A percentile compares a stretch with the other conserved stretches of the same genome.
Evolutionary conservation across 176 grass and related monocot species (phyloP).

Genomic region (Pontederia paniculata): DNA sequence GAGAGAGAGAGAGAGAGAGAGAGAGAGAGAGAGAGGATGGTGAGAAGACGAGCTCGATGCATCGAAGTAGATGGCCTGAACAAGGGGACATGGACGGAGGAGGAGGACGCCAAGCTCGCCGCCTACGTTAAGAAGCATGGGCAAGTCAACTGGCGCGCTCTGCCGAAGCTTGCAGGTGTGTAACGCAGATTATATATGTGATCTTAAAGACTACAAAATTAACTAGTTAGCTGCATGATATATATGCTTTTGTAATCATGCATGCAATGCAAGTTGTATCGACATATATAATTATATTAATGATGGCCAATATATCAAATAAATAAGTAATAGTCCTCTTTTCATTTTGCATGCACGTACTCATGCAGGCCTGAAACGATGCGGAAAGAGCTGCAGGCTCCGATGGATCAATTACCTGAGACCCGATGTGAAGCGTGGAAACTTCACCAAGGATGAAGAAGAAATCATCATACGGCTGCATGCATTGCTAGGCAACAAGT

Average conservation of each 20-base stretch:
- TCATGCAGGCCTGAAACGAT: background rate
- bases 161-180: background rate
- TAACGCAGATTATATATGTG: no score
- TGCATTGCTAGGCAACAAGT: background rate
- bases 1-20: no score
- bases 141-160: background rate
- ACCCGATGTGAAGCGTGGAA: background rate
- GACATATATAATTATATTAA: no score
- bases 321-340: no score
- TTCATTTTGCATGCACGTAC: no score
- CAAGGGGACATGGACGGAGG: background rate
- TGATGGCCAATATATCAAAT: no score
- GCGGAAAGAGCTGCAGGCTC: conserved; percentile 1
- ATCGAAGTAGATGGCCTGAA: background rate
- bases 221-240: no score
- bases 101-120: background rate
- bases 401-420: conserved; percentile 1
- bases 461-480: background rate
- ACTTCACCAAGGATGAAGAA: background rate
- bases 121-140: background rate
- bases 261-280: no score
- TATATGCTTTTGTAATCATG: no score
- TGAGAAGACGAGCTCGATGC: background rate
- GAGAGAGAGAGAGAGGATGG: no score
- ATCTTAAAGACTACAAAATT: no score